phyloP scores from a whole-genome alignment of 2,329 filamentous ascomycete genomes.

The Neoscytalidium dimidiatum region DNA sequence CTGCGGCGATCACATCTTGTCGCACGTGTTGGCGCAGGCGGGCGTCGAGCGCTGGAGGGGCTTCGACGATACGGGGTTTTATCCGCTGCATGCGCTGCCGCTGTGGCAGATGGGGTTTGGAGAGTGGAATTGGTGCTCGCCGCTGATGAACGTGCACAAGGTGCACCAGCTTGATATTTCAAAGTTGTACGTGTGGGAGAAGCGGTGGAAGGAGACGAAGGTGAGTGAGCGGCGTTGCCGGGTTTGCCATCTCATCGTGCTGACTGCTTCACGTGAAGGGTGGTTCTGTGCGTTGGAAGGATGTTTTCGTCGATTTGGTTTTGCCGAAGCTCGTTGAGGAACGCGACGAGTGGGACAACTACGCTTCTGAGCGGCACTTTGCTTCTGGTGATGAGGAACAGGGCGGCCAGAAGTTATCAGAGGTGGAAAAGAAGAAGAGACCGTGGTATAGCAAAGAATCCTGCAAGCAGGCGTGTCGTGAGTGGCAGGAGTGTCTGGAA shows the following conservation, averaged over 20 bases:
- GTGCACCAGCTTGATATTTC: constrained; percentile 33
- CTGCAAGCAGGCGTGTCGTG: constrained; percentile 32
- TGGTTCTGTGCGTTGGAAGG: constrained; percentile 33
- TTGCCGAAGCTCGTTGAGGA: constrained; percentile 30
- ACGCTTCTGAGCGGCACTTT: constrained; percentile 32
- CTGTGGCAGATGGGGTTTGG: constrained; percentile 35
- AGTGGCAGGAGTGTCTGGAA: constrained; percentile 34
- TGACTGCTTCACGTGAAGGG: background rate
- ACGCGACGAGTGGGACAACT: constrained; percentile 35
- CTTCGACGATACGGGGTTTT: constrained; percentile 43
- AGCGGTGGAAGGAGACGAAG: constrained; percentile 21
- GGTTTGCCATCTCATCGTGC: constrained; percentile 25
- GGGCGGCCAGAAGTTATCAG: background rate
- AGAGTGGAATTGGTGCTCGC: constrained; percentile 45
- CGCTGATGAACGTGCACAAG: constrained; percentile 43
- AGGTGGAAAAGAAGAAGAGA: background rate
- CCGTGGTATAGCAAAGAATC: constrained; percentile 26
- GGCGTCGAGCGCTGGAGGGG: constrained; percentile 26
- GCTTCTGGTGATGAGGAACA: constrained; percentile 20
- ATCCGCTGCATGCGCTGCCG: constrained; percentile 28
- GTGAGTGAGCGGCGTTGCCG: background rate
- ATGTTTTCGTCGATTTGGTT: constrained; percentile 32
- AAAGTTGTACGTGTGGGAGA: constrained; percentile 31
- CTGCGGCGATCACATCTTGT: constrained; percentile 42
- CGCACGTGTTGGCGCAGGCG: constrained; percentile 39